Evolutionary conservation across 306 rosid genomes (phyloP).

Genomic region (Trichosanthes truncata): DNA sequence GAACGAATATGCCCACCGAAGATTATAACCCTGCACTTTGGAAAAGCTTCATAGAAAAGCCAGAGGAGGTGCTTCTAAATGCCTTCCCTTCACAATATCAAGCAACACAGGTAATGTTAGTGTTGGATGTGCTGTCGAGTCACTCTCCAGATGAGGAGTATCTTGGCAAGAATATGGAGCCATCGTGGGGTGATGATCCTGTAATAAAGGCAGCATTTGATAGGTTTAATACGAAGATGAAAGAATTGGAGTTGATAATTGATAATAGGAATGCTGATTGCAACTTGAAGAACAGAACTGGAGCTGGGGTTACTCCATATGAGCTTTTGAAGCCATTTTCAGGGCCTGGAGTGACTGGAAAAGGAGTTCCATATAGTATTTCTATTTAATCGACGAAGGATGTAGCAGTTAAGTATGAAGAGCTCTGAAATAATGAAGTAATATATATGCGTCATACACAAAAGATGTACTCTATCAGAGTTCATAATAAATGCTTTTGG

Average conservation of each 20-base stretch:
- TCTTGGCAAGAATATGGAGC: constrained; percentile 50
- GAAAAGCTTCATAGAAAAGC: constrained; percentile 34
- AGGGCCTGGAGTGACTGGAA: constrained; percentile 53
- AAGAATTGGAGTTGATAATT: constrained; percentile 31
- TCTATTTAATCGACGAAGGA: constrained; percentile 28
- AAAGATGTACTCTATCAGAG: too few relatives aligned
- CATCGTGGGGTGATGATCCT: constrained; percentile 52
- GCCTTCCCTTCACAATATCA: constrained; percentile 57
- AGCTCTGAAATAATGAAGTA: background rate
- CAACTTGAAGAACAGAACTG: constrained; percentile 48
- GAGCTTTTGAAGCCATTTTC: constrained; percentile 78
- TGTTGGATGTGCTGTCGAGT: constrained; percentile 49
- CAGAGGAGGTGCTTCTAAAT: constrained; percentile 31
- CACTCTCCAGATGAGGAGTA: constrained; percentile 87
- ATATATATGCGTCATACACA: too few relatives aligned
- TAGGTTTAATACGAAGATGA: constrained; percentile 32
- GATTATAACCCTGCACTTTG: constrained; percentile 36
- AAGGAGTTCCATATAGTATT: constrained; percentile 74
- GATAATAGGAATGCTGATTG: constrained; percentile 42
- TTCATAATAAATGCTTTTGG: too few relatives aligned
- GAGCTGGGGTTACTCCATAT: constrained; percentile 66
- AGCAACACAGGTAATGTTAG: constrained; percentile 50
- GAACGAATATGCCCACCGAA: constrained; percentile 57
- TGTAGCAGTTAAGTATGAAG: background rate
- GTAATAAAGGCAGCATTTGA: constrained; percentile 45